Evolutionary conservation across 2,329 filamentous ascomycete species (phyloP).

Genomic region (Fusarium subtropicale): DNA sequence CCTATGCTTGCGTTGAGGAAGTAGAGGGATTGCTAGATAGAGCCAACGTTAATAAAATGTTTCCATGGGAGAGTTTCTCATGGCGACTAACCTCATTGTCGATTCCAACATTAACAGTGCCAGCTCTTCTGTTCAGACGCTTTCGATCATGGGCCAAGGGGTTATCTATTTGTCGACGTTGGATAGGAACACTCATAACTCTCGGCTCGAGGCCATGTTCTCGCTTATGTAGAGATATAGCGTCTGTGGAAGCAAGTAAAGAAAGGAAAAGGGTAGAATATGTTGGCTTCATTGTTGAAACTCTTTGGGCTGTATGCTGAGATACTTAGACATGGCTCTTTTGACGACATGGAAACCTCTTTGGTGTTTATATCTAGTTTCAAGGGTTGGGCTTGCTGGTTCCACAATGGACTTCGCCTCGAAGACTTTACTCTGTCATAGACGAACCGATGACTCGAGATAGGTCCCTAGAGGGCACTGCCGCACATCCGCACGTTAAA

Average conservation of each 20-base stretch:
- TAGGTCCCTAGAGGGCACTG: constrained; percentile 4
- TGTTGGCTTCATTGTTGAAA: constrained; percentile 53
- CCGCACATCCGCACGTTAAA: constrained; percentile 24
- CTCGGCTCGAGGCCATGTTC: constrained; percentile 52
- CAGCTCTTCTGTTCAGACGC: constrained; percentile 56
- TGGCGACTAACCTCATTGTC: constrained; percentile 65
- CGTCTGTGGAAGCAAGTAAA: constrained; percentile 44
- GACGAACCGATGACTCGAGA: neutral
- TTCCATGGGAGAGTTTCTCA: too few species aligned
- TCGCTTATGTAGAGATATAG: constrained; percentile 48
- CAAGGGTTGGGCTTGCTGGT: neutral
- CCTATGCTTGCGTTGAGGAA: constrained; percentile 72
- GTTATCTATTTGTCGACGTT: constrained; percentile 53
- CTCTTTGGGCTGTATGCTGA: neutral
- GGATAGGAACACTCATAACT: constrained; percentile 60
- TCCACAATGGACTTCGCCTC: neutral
- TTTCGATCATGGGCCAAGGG: constrained; percentile 59
- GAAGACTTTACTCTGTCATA: constrained; percentile 11
- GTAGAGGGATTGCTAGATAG: constrained; percentile 68
- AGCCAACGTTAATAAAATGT: constrained; percentile 2
- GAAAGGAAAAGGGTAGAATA: constrained; percentile 36
- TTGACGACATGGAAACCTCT: neutral
- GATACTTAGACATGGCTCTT: neutral
- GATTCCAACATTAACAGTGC: constrained; percentile 58
- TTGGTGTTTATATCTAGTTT: constrained; percentile 3